Evolutionary conservation across 129 eudicot genomes (phyloP).

Genomic region (Ambrosia trifida): DNA sequence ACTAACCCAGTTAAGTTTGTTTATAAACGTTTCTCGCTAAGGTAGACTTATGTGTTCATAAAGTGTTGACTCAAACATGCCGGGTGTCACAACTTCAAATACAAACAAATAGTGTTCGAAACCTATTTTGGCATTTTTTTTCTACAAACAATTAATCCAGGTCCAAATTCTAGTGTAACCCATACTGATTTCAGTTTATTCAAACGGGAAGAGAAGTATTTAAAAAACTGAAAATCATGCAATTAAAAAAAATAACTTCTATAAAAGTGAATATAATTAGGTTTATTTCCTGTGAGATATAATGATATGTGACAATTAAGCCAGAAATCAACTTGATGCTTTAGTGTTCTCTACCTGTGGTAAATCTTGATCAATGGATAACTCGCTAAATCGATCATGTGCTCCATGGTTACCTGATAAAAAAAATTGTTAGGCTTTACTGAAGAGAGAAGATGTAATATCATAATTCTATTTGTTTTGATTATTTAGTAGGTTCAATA

Average conservation of each 20-base stretch:
- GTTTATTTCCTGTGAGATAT: background rate
- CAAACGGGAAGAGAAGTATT: background rate
- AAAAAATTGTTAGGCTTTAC: constrained; percentile 5
- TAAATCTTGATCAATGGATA: constrained; percentile 6
- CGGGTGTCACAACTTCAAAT: too few relatives aligned
- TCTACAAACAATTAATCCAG: background rate
- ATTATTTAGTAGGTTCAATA: background rate
- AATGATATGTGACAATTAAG: background rate
- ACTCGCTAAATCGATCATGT: constrained; percentile 1
- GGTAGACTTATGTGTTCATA: too few relatives aligned
- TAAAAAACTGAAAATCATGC: background rate
- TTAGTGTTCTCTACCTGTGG: background rate
- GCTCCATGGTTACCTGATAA: constrained; percentile 17
- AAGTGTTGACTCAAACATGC: too few relatives aligned
- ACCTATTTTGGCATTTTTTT: too few relatives aligned
- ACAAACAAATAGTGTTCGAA: too few relatives aligned
- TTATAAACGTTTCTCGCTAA: too few relatives aligned
- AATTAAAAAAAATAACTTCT: constrained; percentile 12
- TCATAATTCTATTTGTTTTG: background rate
- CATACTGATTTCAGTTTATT: background rate
- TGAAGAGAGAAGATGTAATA: constrained; percentile 1
- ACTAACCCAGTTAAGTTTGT: too few relatives aligned
- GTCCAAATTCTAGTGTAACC: background rate
- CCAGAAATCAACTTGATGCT: background rate
- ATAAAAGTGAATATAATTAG: constrained; percentile 5